A percentile compares a stretch with the other conserved stretches of the same genome.
These are phyloP conservation scores for Coniochaeta ligniaria DNA, from an alignment of 2,329 filamentous ascomycete genomes.

Conservation along the genomic window DNA sequence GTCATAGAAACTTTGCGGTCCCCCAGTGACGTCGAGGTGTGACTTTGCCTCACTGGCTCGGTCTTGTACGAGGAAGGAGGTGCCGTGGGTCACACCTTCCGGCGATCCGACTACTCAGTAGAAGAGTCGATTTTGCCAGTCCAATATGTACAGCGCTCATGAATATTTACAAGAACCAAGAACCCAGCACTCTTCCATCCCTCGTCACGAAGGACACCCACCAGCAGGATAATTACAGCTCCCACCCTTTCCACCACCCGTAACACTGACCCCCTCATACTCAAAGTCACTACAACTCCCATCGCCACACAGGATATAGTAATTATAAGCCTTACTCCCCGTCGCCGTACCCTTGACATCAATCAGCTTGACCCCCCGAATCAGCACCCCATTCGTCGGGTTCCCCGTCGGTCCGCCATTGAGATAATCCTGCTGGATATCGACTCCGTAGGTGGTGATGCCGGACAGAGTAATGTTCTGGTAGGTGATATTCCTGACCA, in stretches of 20 bases:
- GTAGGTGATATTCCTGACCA: slow-evolving; percentile 28
- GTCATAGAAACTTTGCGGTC: too few relatives aligned
- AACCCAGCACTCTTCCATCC: neutral
- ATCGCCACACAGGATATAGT: slow-evolving; percentile 47
- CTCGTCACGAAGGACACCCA: slow-evolving; percentile 3
- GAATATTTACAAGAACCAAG: neutral
- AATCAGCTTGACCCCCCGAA: slow-evolving; percentile 38
- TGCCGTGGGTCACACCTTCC: too few relatives aligned
- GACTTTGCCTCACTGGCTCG: too few relatives aligned
- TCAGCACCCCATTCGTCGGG: slow-evolving; percentile 43
- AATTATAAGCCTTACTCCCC: slow-evolving; percentile 25
- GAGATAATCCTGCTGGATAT: slow-evolving; percentile 36
- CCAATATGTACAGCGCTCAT: neutral
- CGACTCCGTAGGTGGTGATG: slow-evolving; percentile 24
- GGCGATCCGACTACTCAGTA: too few relatives aligned
- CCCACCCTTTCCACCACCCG: slow-evolving; percentile 37
- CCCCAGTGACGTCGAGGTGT: too few relatives aligned
- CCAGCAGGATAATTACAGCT: slow-evolving; percentile 11
- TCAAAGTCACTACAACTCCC: slow-evolving; percentile 45
- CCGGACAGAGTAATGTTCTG: slow-evolving; percentile 15
- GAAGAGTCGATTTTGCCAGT: neutral
- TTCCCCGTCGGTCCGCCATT: slow-evolving; percentile 37
- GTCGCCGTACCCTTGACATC: slow-evolving; percentile 35
- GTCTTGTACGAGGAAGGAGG: too few relatives aligned
- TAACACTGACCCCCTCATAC: slow-evolving; percentile 39